A percentile compares a stretch with the other conserved stretches of the same genome.
phyloP scores from a whole-genome alignment of 495 filamentous ascomycete species.

The Hapsidospora chrysogenum region DNA sequence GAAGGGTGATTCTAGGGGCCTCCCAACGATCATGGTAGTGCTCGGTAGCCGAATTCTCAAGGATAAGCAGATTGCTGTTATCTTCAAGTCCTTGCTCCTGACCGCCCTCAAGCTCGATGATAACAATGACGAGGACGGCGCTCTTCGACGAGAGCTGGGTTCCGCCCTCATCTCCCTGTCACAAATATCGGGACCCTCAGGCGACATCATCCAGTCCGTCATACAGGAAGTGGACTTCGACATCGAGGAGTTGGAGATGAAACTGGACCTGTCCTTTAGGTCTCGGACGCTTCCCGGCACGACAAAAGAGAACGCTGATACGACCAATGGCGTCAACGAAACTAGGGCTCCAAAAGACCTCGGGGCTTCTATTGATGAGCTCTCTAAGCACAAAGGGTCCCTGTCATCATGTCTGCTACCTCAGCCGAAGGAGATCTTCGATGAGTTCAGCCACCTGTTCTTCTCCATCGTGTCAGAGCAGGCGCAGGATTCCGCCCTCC shows the following conservation, averaged over 20 bases:
- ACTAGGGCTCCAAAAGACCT: constrained; percentile 7
- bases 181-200: constrained; percentile 31
- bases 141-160: constrained; percentile 43
- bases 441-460: constrained; percentile 47
- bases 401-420: constrained; percentile 28
- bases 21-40: constrained; percentile 41
- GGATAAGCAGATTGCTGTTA: constrained; percentile 39
- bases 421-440: constrained; percentile 22
- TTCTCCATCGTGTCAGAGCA: constrained; percentile 35
- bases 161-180: constrained; percentile 44
- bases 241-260: constrained; percentile 51
- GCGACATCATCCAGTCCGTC: constrained; percentile 38
- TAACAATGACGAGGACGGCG: constrained; percentile 23
- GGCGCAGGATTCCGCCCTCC: constrained; percentile 8
- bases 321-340: constrained; percentile 20
- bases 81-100: constrained; percentile 45
- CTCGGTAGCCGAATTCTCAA: constrained; percentile 44
- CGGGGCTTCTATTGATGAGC: constrained; percentile 10
- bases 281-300: constrained; percentile 17
- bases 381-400: constrained; percentile 4
- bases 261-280: constrained; percentile 47
- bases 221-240: constrained; percentile 46
- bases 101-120: constrained; percentile 36
- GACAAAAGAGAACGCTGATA: constrained; percentile 32
- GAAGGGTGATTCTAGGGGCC: constrained; percentile 36